A percentile compares a stretch with the other conserved stretches of the same genome.
Evolutionary conservation across 169 alveolate genomes (phyloP).

Genomic region (Plasmodium reichenowi): DNA sequence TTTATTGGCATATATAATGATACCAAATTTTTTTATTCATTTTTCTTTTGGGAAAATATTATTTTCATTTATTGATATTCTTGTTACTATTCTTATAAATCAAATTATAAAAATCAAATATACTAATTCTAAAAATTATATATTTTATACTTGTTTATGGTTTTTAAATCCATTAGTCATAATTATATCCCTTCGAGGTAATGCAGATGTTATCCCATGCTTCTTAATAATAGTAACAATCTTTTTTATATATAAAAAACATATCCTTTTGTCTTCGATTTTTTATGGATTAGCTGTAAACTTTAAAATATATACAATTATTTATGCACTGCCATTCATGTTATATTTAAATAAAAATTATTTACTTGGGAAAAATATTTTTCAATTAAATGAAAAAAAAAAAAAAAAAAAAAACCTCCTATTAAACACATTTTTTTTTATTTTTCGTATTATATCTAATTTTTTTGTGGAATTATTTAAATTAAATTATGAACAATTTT

Average conservation of each 20-base stretch:
- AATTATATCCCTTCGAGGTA: conserved; percentile 96
- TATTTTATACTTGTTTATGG: conserved; percentile 88
- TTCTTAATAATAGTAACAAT: conserved; percentile 81
- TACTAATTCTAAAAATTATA: conserved; percentile 61
- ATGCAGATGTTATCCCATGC: conserved; percentile 89
- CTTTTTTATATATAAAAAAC: conserved; percentile 76
- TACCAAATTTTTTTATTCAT: conserved; percentile 81
- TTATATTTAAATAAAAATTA: conserved; percentile 79
- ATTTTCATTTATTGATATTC: conserved; percentile 91
- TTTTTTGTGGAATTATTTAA: conserved; percentile 36
- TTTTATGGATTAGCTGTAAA: conserved; percentile 95
- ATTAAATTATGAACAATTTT: conserved; percentile 78
- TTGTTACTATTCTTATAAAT: conserved; percentile 81
- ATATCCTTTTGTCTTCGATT: conserved; percentile 85
- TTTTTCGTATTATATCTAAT: conserved; percentile 1
- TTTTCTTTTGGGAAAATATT: conserved; percentile 91
- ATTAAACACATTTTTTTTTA: conserved; percentile 37
- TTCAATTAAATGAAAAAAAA: conserved; percentile 57
- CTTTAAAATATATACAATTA: conserved; percentile 96
- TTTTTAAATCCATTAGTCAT: conserved; percentile 94
- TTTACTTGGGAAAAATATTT: conserved; percentile 36
- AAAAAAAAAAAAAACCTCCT: conserved; percentile 55
- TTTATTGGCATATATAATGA: conserved; percentile 87
- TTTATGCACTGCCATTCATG: conserved; percentile 93
- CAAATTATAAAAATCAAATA: conserved; percentile 45